Evolutionary conservation across 78 protist genomes (phyloP).

Genomic region (Goniomonas avonlea): DNA sequence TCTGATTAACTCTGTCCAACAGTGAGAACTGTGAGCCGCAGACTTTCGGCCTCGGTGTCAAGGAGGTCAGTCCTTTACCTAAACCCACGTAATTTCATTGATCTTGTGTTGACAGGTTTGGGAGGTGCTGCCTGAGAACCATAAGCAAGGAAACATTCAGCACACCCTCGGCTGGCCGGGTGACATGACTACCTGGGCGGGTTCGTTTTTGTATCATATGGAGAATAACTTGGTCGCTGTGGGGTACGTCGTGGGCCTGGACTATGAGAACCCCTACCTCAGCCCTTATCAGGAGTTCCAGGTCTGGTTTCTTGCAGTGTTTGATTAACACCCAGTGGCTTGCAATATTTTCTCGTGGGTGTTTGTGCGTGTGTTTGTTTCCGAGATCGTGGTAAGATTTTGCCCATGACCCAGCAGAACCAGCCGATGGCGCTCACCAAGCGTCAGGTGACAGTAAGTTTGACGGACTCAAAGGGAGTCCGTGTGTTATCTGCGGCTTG

Average conservation of each 20-base stretch:
- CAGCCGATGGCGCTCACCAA: too few species aligned
- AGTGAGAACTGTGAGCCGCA: constrained; percentile 72
- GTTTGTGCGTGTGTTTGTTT: too few species aligned
- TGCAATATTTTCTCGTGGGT: too few species aligned
- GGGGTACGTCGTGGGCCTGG: constrained; percentile 86
- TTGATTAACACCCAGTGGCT: too few species aligned
- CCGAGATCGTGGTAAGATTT: too few species aligned
- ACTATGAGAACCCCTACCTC: constrained; percentile 83
- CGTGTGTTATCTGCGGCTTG: too few species aligned
- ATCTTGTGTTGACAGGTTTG: constrained; percentile 75
- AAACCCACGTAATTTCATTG: too few species aligned
- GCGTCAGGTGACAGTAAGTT: too few species aligned
- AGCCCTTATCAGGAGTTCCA: constrained; percentile 74
- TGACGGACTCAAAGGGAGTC: not conserved
- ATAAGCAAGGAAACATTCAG: constrained; percentile 49
- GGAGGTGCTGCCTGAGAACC: constrained; percentile 73
- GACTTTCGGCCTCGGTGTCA: constrained; percentile 88
- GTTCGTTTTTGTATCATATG: constrained; percentile 87
- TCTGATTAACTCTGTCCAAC: too few species aligned
- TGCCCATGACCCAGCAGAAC: too few species aligned
- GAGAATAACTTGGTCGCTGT: constrained; percentile 31
- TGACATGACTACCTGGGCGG: constrained; percentile 69
- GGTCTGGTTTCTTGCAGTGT: too few species aligned
- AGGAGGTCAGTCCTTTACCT: constrained; percentile 68
- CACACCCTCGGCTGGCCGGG: constrained; percentile 94